A percentile compares a stretch with the other conserved stretches of the same genome.
These are phyloP conservation scores for Physcomitrellopsis africana DNA, from an alignment of 225 moss, liverwort and hornwort genomes.

Conservation along the genomic window DNA sequence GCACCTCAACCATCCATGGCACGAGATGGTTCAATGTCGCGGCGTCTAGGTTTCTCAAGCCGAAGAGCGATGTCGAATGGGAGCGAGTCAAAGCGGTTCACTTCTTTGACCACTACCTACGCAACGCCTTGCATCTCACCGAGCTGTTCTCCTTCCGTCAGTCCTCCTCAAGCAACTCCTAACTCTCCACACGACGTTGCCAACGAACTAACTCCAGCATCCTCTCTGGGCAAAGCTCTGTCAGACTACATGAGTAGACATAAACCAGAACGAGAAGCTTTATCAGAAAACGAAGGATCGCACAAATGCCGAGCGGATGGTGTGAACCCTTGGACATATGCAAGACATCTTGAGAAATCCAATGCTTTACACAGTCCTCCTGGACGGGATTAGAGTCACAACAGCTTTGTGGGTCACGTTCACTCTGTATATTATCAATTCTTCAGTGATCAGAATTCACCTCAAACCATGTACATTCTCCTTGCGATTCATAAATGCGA, in stretches of 20 bases:
- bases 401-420: conserved; percentile 14
- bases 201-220: conserved; percentile 46
- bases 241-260: conserved; percentile 64
- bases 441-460: conserved; percentile 39
- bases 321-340: conserved; percentile 78
- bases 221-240: conserved; percentile 67
- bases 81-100: conserved; percentile 52
- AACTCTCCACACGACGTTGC: conserved; percentile 55
- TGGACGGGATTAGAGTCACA: conserved; percentile 75
- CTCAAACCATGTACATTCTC: conserved; percentile 28
- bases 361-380: conserved; percentile 92
- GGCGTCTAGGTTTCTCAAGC: conserved; percentile 55
- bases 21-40: conserved; percentile 55
- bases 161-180: conserved; percentile 54
- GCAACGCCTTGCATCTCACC: conserved; percentile 85
- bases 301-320: conserved; percentile 61
- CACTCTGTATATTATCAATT: conserved; percentile 56
- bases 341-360: conserved; percentile 81
- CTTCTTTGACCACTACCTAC: conserved; percentile 67
- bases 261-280: conserved; percentile 51
- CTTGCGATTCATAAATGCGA: conserved; percentile 2
- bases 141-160: conserved; percentile 66
- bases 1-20: conserved; percentile 53
- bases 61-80: conserved; percentile 60
- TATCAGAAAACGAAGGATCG: conserved; percentile 44